Evolutionary conservation across 192 early-diverging fungal genomes (phyloP), one percentile per base, ranked within the genome.

Genomic region (Linnemannia elongata): DNA sequence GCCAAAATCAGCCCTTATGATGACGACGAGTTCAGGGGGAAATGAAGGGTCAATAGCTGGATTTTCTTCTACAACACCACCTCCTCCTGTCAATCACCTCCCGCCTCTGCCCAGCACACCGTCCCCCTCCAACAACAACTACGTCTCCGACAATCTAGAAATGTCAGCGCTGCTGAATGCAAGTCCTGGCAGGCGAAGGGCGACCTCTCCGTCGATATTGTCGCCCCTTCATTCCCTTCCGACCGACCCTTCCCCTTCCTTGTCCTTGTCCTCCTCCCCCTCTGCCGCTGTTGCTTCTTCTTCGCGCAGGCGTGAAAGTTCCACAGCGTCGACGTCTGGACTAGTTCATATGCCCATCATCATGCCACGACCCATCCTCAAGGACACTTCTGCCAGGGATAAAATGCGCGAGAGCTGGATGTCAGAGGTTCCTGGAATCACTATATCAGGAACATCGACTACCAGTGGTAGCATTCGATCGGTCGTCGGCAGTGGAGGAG

Each of bases 381-480:
- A 81, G 54, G 85, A 87, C 63, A 87, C 79, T 9, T 81, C 85
- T 44, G 71, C 80, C 12, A 73, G 76, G 80, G 85, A 87, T 76
- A 87, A 49, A 72, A 39, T 77, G 27, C 71, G 79, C 1, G 85
- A 87, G 68, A 87, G 85, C 44, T 87, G 85, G 85, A 87, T 81
- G 79, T 81, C 80, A 18, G 85, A 87, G n/a, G 63, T 76, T 47
- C 71, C 80, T 81, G 80, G 85, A 39, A 70, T 77, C 33, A 69
- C 57, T 1, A 44, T 69, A 22, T 77, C 85, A 9, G 74, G 69
- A 45, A 36, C 69, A 0, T 33, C 54, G 6, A 2, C 49, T 3
- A 66, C 63, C 38, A 47, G 57, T 41, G 24, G 38, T 38, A 47
- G 15, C 38, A 42, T 68, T 49, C 80, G 72, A 49, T 52, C 18